Evolutionary conservation across 495 filamentous ascomycete genomes (phyloP).

Genomic region (Cenococcum geophilum): DNA sequence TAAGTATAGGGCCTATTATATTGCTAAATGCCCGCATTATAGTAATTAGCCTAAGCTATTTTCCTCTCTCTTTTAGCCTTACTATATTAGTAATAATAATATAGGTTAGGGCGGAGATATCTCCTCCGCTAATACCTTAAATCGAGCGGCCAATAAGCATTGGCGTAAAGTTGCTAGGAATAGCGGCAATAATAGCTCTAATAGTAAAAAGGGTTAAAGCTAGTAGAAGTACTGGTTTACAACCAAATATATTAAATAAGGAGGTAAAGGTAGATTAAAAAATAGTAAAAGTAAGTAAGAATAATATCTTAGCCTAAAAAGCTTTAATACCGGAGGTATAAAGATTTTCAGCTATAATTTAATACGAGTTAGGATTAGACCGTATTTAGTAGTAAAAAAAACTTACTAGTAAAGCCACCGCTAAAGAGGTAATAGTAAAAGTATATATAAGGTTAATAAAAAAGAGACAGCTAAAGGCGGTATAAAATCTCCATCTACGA

Average conservation of each 20-base stretch:
- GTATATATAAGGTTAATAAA: constrained; percentile 59
- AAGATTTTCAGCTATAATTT: constrained; percentile 47
- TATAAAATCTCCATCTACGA: constrained; percentile 32
- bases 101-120: constrained; percentile 55
- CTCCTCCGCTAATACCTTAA: constrained; percentile 67
- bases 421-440: constrained; percentile 64
- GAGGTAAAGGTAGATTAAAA: constrained; percentile 31
- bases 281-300: constrained; percentile 43
- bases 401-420: constrained; percentile 62
- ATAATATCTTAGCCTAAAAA: constrained; percentile 52
- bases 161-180: constrained; percentile 52
- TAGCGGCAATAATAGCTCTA: constrained; percentile 54
- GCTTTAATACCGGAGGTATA: constrained; percentile 50
- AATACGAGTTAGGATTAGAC: too few species aligned
- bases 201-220: constrained; percentile 49
- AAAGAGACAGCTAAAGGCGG: constrained; percentile 51
- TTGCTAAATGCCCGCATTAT: constrained; percentile 50
- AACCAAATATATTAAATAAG: constrained; percentile 47
- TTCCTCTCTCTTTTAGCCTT: constrained; percentile 43
- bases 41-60: constrained; percentile 40
- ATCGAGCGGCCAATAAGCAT: constrained; percentile 59
- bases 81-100: constrained; percentile 60
- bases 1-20: constrained; percentile 60
- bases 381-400: too few species aligned
- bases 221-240: constrained; percentile 44